phyloP scores from a whole-genome alignment of 371 early-diverging fungal species.

The Apophysomyces trapeziformis region DNA sequence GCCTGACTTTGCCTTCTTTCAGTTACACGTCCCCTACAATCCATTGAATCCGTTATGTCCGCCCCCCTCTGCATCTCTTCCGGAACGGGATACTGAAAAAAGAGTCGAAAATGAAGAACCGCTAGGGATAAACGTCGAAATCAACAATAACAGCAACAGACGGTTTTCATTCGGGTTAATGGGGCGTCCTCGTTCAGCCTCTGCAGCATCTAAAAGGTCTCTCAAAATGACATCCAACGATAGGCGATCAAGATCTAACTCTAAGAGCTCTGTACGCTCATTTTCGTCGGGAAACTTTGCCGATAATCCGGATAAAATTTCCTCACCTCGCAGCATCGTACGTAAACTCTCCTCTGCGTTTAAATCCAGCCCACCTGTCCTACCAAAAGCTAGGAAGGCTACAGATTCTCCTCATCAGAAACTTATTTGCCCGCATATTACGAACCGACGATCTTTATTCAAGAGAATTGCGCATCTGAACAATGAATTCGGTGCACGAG shows the following conservation, averaged over 20 bases:
- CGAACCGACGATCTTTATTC: constrained; percentile 66
- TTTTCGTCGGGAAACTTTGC: constrained; percentile 37
- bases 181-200: constrained; percentile 47
- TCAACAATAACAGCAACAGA: constrained; percentile 9
- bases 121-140: constrained; percentile 4
- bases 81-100: constrained; percentile 17
- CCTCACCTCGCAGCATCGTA: constrained; percentile 48
- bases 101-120: constrained; percentile 12
- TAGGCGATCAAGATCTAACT: constrained; percentile 46
- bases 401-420: constrained; percentile 22
- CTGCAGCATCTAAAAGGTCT: constrained; percentile 47
- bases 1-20: constrained; percentile 85
- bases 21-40: constrained; percentile 61
- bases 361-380: constrained; percentile 13
- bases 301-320: constrained; percentile 28
- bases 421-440: constrained; percentile 60
- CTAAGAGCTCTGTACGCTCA: constrained; percentile 46
- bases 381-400: constrained; percentile 18
- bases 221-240: constrained; percentile 19
- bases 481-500: constrained; percentile 60
- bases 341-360: constrained; percentile 52
- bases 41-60: constrained; percentile 58
- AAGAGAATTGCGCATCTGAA: constrained; percentile 68
- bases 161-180: constrained; percentile 50
- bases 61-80: constrained; percentile 10